Conservation (phyloP, 176 grass and related monocot species). For the Juncus effusus region DNA sequence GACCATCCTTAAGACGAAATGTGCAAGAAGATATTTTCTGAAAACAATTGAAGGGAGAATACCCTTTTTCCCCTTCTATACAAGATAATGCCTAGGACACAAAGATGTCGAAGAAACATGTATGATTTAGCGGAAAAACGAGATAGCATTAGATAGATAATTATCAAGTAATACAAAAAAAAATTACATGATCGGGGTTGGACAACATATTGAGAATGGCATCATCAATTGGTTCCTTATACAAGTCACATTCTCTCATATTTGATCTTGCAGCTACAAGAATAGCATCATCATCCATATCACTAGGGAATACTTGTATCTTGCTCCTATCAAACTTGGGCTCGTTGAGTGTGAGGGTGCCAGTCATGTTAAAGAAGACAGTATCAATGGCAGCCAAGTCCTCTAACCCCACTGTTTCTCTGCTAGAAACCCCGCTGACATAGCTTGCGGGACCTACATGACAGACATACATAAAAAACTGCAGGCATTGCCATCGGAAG, state of each 20-base stretch:
- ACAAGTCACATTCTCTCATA: slow-evolving; percentile 37
- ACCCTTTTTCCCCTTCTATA: slow-evolving; percentile 38
- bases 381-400: slow-evolving; percentile 19
- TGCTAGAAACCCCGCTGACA: slow-evolving; percentile 8
- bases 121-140: not conserved
- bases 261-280: slow-evolving; percentile 38
- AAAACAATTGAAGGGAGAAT: slow-evolving; percentile 35
- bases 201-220: slow-evolving; percentile 36
- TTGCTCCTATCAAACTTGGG: slow-evolving; percentile 28
- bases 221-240: slow-evolving; percentile 34
- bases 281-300: slow-evolving; percentile 30
- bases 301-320: slow-evolving; percentile 35
- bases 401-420: slow-evolving; percentile 16
- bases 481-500: slow-evolving; percentile 19
- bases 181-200: slow-evolving; percentile 39
- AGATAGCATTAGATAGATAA: not conserved
- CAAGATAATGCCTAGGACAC: slow-evolving; percentile 23
- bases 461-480: slow-evolving; percentile 3
- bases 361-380: slow-evolving; percentile 21
- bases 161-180: slow-evolving; percentile 13
- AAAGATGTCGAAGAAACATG: not conserved
- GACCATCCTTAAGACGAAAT: slow-evolving; percentile 28
- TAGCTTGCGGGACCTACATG: slow-evolving; percentile 9
- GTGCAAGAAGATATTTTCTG: slow-evolving; percentile 42
- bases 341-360: slow-evolving; percentile 19